Evolutionary conservation across 352 stramenopile genomes (phyloP).

Genomic region (Phytophthora cryptogea): DNA sequence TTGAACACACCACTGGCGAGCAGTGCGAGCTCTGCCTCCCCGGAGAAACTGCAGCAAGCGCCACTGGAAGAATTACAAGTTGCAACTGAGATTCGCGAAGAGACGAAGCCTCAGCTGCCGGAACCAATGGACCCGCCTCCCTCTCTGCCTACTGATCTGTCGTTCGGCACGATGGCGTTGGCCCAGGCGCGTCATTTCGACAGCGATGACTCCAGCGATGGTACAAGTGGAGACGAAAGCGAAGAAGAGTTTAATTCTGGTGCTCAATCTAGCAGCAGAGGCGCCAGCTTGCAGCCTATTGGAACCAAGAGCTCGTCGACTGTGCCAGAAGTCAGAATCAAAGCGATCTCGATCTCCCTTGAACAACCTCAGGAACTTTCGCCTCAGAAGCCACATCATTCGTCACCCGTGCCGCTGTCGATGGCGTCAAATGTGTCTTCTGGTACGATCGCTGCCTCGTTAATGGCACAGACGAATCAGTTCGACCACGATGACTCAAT

Average conservation of each 20-base stretch:
- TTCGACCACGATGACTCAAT: conserved; percentile 24
- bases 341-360: conserved; percentile 1
- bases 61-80: background rate
- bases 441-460: conserved; percentile 18
- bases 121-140: conserved; percentile 5
- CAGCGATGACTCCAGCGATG: conserved; percentile 35
- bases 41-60: conserved; percentile 11
- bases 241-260: conserved; percentile 8
- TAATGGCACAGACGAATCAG: conserved; percentile 30
- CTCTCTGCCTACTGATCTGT: conserved; percentile 18
- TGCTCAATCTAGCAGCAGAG: conserved; percentile 2
- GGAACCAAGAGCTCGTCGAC: background rate
- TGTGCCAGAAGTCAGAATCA: background rate
- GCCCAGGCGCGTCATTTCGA: conserved; percentile 35
- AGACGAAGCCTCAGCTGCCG: conserved; percentile 4
- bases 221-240: conserved; percentile 17
- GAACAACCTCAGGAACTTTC: conserved; percentile 11
- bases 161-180: conserved; percentile 29
- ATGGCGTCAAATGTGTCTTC: conserved; percentile 33
- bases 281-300: conserved; percentile 5
- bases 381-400: conserved; percentile 11
- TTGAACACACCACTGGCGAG: conserved; percentile 16
- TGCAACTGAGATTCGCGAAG: background rate
- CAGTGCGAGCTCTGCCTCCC: conserved; percentile 20
- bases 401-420: conserved; percentile 11